Conservation (phyloP, 192 early-diverging fungal species). For the Coemansia asiatica region DNA sequence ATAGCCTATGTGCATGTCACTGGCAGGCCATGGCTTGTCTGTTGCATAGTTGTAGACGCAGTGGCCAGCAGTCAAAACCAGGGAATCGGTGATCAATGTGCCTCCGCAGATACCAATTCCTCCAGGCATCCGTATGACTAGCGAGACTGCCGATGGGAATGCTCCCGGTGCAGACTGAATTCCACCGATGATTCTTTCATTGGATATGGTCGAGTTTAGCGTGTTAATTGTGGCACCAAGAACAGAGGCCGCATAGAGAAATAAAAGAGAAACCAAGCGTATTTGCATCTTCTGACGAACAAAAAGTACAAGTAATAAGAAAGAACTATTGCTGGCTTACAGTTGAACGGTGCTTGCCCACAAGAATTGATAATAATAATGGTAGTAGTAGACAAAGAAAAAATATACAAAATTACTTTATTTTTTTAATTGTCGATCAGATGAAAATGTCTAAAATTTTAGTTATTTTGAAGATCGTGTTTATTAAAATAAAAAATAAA, state of each 20-base stretch:
- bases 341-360: neutral
- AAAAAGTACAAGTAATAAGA: neutral
- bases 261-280: neutral
- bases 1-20: conserved; percentile 20
- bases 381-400: neutral
- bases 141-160: conserved; percentile 27
- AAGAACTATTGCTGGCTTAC: neutral
- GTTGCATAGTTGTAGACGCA: conserved; percentile 28
- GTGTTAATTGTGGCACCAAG: neutral
- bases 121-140: conserved; percentile 11
- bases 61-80: conserved; percentile 42
- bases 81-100: conserved; percentile 25
- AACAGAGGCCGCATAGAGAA: neutral
- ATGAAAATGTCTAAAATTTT: neutral
- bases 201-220: neutral
- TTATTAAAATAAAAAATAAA: neutral
- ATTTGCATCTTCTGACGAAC: neutral
- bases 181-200: conserved; percentile 46
- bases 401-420: neutral
- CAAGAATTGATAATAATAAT: neutral
- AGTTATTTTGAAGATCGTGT: neutral
- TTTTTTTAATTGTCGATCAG: neutral
- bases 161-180: conserved; percentile 5
- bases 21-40: neutral
- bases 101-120: conserved; percentile 42